A percentile compares a stretch with the other conserved stretches of the same genome.
Conservation (phyloP, 306 rosid species). For the Trifolium dubium region DNA sequence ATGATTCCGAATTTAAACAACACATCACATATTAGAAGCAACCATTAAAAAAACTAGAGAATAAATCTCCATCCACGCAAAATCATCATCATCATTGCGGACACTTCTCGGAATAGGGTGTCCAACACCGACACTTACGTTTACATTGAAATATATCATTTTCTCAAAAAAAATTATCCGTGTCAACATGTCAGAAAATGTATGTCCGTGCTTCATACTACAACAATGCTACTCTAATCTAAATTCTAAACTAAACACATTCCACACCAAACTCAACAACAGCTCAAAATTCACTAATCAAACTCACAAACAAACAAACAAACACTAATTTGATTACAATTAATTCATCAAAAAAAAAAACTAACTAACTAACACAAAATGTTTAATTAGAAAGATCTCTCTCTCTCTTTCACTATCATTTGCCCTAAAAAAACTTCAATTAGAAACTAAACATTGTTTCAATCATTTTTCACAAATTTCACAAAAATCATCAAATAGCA, state of each 20-base stretch:
- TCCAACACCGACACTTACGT: no score
- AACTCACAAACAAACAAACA: slow-evolving; percentile 8
- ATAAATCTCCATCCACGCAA: slow-evolving; percentile 38
- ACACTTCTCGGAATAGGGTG: no score
- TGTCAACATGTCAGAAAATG: no score
- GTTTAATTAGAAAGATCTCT: slow-evolving; percentile 37
- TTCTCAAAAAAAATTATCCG: no score
- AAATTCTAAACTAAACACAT: slow-evolving; percentile 33
- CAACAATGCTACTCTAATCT: slow-evolving; percentile 32
- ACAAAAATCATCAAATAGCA: slow-evolving; percentile 10
- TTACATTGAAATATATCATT: no score
- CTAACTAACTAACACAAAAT: slow-evolving; percentile 14
- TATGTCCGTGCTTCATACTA: no score
- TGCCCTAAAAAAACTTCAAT: slow-evolving; percentile 30
- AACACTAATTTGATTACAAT: not conserved
- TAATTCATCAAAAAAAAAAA: slow-evolving; percentile 20
- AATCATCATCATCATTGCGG: not conserved
- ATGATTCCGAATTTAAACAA: not conserved
- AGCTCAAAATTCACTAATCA: slow-evolving; percentile 28
- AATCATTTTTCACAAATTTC: not conserved
- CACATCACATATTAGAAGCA: not conserved
- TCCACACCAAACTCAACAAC: slow-evolving; percentile 34
- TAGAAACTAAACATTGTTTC: not conserved
- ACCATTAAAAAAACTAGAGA: slow-evolving; percentile 12
- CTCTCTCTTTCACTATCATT: slow-evolving; percentile 17